phyloP scores from a whole-genome alignment of 2,329 filamentous ascomycete species.

The Stachybotrys chartarum region DNA sequence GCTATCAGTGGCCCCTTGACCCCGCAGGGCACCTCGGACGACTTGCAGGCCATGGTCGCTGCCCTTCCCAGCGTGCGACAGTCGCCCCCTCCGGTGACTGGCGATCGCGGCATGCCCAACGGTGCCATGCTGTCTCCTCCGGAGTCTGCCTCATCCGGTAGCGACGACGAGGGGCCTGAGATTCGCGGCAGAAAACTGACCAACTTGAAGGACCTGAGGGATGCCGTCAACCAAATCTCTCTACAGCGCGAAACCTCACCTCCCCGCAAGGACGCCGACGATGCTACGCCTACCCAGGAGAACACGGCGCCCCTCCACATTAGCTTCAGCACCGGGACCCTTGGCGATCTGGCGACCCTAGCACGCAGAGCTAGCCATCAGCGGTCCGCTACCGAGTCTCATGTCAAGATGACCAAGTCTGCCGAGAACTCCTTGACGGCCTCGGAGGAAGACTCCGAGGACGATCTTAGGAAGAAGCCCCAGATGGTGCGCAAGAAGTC shows the following conservation, averaged over 20 bases:
- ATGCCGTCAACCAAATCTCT: conserved; percentile 75
- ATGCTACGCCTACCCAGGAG: neutral
- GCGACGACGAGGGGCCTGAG: conserved; percentile 68
- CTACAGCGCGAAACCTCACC: conserved; percentile 34
- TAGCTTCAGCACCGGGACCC: conserved; percentile 38
- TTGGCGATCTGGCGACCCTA: conserved; percentile 33
- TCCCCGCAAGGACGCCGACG: conserved; percentile 18
- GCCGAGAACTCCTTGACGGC: conserved; percentile 40
- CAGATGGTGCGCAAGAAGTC: conserved; percentile 97
- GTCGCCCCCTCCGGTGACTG: conserved; percentile 74
- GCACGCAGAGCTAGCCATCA: conserved; percentile 38
- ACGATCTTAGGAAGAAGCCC: conserved; percentile 61
- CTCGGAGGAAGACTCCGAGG: conserved; percentile 58
- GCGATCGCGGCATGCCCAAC: conserved; percentile 65
- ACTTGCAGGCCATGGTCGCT: conserved; percentile 34
- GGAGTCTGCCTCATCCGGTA: conserved; percentile 72
- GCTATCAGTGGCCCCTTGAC: conserved; percentile 28
- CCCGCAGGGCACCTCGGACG: conserved; percentile 42
- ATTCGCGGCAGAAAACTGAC: conserved; percentile 41
- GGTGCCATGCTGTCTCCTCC: conserved; percentile 88
- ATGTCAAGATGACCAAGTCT: conserved; percentile 37
- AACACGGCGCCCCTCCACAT: conserved; percentile 27
- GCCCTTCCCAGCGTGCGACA: conserved; percentile 57
- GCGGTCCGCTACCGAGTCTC: conserved; percentile 50
- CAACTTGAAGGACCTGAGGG: conserved; percentile 63